A percentile compares a stretch with the other conserved stretches of the same genome.
These are phyloP conservation scores for Tolypocladium paradoxum DNA, from an alignment of 2,329 filamentous ascomycete genomes.

Conservation along the genomic window DNA sequence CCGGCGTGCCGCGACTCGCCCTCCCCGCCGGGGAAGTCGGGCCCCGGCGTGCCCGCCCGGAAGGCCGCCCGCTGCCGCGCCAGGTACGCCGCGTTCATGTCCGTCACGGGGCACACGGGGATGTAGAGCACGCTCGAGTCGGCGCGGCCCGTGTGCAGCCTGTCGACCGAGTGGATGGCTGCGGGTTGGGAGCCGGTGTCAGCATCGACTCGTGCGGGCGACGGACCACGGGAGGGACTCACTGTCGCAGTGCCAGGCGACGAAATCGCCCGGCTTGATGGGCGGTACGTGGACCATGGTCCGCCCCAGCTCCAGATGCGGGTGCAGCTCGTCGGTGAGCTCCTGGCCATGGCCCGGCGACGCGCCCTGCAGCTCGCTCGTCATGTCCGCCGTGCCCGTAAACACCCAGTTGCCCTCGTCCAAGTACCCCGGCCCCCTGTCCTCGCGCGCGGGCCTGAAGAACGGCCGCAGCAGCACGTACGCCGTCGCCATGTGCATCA, in stretches of 20 bases:
- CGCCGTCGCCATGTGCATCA: constrained; percentile 62
- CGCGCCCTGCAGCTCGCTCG: constrained; percentile 59
- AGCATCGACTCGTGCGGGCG: not conserved
- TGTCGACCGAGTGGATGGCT: constrained; percentile 74
- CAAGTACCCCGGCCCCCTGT: constrained; percentile 25
- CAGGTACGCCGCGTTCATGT: constrained; percentile 62
- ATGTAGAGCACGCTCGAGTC: constrained; percentile 88
- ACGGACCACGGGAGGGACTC: not conserved
- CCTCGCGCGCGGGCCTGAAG: constrained; percentile 45
- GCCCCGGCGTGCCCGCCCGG: constrained; percentile 52
- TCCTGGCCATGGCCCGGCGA: constrained; percentile 60
- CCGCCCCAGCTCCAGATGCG: constrained; percentile 55
- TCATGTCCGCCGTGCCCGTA: constrained; percentile 32
- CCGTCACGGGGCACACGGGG: constrained; percentile 71
- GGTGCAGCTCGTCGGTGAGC: constrained; percentile 56
- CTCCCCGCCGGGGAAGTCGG: constrained; percentile 61
- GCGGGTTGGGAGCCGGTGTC: not conserved
- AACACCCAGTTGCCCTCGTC: constrained; percentile 50
- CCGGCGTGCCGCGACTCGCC: constrained; percentile 50
- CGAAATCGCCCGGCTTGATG: constrained; percentile 64
- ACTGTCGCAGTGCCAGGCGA: constrained; percentile 77
- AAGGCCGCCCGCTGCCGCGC: constrained; percentile 62
- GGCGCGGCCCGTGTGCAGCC: constrained; percentile 54
- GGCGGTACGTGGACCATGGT: constrained; percentile 62
- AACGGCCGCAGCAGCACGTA: constrained; percentile 80